A percentile compares a stretch with the other conserved stretches of the same genome.
phyloP scores from a whole-genome alignment of 2,329 filamentous ascomycete species.

The Calcarisporium arbuscula region DNA sequence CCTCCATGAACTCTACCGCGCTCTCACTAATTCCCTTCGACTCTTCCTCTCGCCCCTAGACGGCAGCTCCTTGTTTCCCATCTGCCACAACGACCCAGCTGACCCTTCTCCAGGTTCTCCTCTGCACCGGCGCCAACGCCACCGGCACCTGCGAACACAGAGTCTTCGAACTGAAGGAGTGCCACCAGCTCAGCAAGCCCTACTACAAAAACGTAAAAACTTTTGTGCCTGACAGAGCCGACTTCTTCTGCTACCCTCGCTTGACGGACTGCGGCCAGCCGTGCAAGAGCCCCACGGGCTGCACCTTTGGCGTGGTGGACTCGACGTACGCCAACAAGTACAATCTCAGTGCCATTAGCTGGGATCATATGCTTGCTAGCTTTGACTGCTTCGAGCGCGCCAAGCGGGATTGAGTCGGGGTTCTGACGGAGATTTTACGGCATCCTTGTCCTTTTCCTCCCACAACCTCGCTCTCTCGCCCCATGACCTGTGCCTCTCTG shows the following conservation, averaged over 20 bases:
- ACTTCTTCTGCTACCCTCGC: constrained; percentile 42
- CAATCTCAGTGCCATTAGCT: constrained; percentile 38
- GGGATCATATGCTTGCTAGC: constrained; percentile 33
- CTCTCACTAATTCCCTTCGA: neutral
- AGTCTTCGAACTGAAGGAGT: constrained; percentile 36
- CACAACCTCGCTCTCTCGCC: too few relatives aligned
- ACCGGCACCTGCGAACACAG: constrained; percentile 40
- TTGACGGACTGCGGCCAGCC: constrained; percentile 32
- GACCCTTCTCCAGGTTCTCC: constrained; percentile 32
- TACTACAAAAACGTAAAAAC: constrained; percentile 37
- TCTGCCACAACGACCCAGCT: neutral
- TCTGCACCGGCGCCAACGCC: constrained; percentile 44
- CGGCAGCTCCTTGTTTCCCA: too few relatives aligned
- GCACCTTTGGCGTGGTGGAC: constrained; percentile 43
- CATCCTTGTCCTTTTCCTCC: too few relatives aligned
- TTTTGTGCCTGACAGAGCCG: constrained; percentile 44
- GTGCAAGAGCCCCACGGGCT: constrained; percentile 46
- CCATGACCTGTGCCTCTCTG: too few relatives aligned
- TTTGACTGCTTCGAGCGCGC: constrained; percentile 22
- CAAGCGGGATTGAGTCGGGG: too few relatives aligned
- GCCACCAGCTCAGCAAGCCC: constrained; percentile 37
- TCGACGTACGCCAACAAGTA: constrained; percentile 40
- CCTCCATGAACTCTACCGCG: neutral
- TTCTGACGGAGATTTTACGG: too few relatives aligned
- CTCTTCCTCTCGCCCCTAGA: neutral